A percentile compares a stretch with the other conserved stretches of the same genome.
Evolutionary conservation across 169 alveolate genomes (phyloP).

Genomic region (Plasmodium coatneyi): DNA sequence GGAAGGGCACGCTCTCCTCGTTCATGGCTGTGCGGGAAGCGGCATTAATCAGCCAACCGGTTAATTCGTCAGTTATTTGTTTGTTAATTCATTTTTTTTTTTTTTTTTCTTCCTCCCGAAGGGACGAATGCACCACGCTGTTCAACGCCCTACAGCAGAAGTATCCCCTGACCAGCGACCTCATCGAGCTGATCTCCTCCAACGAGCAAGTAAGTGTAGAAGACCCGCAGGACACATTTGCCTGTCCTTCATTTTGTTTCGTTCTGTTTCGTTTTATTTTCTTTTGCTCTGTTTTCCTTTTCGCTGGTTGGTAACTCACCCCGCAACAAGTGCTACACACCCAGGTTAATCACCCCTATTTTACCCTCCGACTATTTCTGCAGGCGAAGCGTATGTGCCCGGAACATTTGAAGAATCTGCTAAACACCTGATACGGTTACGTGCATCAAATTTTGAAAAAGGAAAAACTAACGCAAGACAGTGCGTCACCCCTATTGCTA

Average conservation of each 20-base stretch:
- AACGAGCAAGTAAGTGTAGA: slow-evolving; percentile 60
- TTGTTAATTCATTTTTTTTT: slow-evolving; percentile 30
- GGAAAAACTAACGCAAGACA: not conserved
- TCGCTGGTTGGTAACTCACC: not conserved
- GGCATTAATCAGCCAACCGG: not conserved
- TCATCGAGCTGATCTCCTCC: slow-evolving; percentile 53
- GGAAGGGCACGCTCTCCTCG: not conserved
- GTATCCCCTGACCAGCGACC: slow-evolving; percentile 40
- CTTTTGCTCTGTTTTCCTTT: not conserved
- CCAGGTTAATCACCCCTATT: not conserved
- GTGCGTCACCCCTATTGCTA: not conserved
- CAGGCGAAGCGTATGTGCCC: slow-evolving; percentile 75
- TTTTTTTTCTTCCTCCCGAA: slow-evolving; percentile 1
- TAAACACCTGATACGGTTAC: slow-evolving; percentile 15
- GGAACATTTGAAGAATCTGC: slow-evolving; percentile 65
- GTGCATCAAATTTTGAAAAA: not conserved
- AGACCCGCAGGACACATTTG: not conserved
- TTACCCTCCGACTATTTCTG: not conserved
- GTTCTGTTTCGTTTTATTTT: not conserved
- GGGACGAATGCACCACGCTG: slow-evolving; percentile 55
- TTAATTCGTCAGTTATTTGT: not conserved
- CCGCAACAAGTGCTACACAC: not conserved
- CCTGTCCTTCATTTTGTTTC: not conserved
- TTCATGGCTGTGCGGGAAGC: not conserved
- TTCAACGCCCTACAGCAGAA: slow-evolving; percentile 65